Evolutionary conservation across 192 early-diverging fungal species (phyloP).

Genomic region (Coemansia erecta): DNA sequence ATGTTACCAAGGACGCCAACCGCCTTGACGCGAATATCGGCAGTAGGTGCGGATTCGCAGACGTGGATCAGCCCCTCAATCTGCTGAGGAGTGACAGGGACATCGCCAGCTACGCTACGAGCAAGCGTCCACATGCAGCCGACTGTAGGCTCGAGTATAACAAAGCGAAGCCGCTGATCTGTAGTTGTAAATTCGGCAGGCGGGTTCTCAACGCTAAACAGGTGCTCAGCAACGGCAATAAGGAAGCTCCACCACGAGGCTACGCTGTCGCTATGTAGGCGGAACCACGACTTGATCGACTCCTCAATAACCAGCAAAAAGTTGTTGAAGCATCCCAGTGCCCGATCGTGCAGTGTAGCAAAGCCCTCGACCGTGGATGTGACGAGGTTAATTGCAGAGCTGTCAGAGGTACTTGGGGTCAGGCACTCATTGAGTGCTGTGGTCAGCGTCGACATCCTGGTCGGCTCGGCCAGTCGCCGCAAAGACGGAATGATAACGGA

Average conservation of each 20-base stretch:
- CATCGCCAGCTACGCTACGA: conserved; percentile 60
- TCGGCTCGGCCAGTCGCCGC: conserved; percentile 44
- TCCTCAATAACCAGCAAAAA: conserved; percentile 73
- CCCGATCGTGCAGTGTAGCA: conserved; percentile 61
- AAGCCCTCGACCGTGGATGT: conserved; percentile 55
- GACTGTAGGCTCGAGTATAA: conserved; percentile 63
- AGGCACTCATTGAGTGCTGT: conserved; percentile 27
- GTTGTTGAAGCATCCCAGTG: conserved; percentile 74
- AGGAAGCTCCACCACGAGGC: conserved; percentile 58
- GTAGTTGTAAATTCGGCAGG: conserved; percentile 52
- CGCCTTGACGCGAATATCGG: conserved; percentile 59
- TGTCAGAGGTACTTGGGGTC: conserved; percentile 29
- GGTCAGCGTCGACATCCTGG: conserved; percentile 23
- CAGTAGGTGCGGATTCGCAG: conserved; percentile 16
- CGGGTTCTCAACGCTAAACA: conserved; percentile 52
- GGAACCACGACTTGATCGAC: conserved; percentile 65
- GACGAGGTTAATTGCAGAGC: conserved; percentile 44
- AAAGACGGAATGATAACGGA: conserved; percentile 27
- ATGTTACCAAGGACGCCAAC: conserved; percentile 75
- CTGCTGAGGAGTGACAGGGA: conserved; percentile 52
- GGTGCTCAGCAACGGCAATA: conserved; percentile 56
- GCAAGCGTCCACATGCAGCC: conserved; percentile 77
- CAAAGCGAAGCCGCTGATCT: conserved; percentile 56
- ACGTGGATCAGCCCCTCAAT: conserved; percentile 53
- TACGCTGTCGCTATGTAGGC: conserved; percentile 23